Percentiles rank a stretch among this genome's conserved stretches.
Evolutionary conservation across 2,329 filamentous ascomycete genomes (phyloP).

Genomic region (Hypoxylon sp.): DNA sequence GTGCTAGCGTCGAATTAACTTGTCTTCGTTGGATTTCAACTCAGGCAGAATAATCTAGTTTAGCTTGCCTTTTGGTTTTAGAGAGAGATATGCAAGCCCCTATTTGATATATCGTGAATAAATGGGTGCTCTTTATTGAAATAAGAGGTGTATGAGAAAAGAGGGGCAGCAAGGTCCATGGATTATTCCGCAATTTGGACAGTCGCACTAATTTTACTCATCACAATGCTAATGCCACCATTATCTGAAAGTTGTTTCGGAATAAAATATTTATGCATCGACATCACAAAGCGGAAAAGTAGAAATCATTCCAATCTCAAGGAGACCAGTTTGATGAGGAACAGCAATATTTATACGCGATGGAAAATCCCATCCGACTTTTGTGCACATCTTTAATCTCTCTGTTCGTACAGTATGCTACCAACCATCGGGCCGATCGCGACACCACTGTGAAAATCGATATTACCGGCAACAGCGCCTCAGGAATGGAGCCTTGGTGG

Average conservation of each 20-base stretch:
- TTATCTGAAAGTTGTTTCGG: not conserved
- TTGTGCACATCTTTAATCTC: constrained; percentile 26
- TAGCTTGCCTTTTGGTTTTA: no score
- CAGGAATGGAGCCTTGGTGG: constrained; percentile 19
- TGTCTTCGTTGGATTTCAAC: no score
- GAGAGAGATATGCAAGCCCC: no score
- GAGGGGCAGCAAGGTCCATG: no score
- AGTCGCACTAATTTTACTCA: not conserved
- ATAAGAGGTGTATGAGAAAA: no score
- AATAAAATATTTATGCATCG: not conserved
- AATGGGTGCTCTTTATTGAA: no score
- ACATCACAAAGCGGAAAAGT: not conserved
- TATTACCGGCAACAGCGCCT: constrained; percentile 4
- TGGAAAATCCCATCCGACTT: constrained; percentile 2
- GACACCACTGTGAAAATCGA: constrained; percentile 7
- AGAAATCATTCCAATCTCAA: not conserved
- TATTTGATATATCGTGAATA: no score
- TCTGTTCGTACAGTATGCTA: constrained; percentile 14
- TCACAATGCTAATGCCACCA: not conserved
- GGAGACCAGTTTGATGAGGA: constrained; percentile 7
- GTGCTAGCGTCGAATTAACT: no score
- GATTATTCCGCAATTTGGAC: no score
- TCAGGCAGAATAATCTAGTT: no score
- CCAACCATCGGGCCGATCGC: constrained; percentile 14
- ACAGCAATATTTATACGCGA: constrained; percentile 1